Conservation (phyloP, 306 rosid genomes). For the Neltuma alba region DNA sequence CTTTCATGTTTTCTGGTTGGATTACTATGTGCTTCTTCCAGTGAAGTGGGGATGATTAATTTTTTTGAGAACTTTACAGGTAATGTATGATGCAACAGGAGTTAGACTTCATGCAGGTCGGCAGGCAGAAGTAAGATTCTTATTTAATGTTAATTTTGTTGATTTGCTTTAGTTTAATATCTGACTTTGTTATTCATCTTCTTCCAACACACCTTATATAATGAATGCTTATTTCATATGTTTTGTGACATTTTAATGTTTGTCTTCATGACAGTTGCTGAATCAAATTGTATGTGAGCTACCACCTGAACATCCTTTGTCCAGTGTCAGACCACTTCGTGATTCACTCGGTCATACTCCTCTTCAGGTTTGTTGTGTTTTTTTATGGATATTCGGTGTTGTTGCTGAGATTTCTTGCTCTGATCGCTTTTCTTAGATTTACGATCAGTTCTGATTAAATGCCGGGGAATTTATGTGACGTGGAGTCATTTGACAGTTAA, state of each 20-base stretch:
- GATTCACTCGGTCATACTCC: conserved; percentile 99
- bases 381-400: conserved; percentile 30
- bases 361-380: conserved; percentile 65
- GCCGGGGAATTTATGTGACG: conserved; percentile 16
- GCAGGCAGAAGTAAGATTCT: conserved; percentile 84
- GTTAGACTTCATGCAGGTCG: conserved; percentile 97
- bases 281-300: conserved; percentile 96
- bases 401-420: neutral
- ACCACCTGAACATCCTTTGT: conserved; percentile 88
- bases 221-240: conserved; percentile 21
- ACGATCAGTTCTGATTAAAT: neutral
- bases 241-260: conserved; percentile 7
- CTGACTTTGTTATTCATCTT: conserved; percentile 12
- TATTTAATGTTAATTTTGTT: neutral
- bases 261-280: conserved; percentile 69
- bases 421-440: conserved; percentile 4
- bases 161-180: neutral
- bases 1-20: neutral
- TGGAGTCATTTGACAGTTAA: neutral
- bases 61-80: conserved; percentile 50
- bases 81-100: conserved; percentile 97
- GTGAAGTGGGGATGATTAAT: conserved; percentile 27
- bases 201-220: neutral
- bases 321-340: conserved; percentile 73
- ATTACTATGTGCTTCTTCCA: neutral